These are phyloP conservation scores for Allantophomopsis lycopodina DNA, from an alignment of 2,329 filamentous ascomycete genomes.

Conservation along the genomic window DNA sequence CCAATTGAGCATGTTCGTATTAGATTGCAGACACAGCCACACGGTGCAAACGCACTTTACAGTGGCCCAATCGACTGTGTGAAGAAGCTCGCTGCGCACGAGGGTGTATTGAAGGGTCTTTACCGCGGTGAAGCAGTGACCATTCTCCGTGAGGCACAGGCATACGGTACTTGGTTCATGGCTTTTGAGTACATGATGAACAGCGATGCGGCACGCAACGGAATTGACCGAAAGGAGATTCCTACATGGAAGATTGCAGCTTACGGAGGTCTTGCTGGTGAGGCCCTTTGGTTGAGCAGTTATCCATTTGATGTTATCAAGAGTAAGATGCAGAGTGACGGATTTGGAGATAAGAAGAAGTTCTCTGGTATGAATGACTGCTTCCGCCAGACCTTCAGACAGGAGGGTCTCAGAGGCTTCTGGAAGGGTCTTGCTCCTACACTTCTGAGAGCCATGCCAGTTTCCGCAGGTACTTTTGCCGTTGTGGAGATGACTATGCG, in stretches of 20 bases:
- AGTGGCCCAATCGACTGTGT: slow-evolving; percentile 80
- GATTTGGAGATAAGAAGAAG: slow-evolving; percentile 57
- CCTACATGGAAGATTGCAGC: slow-evolving; percentile 75
- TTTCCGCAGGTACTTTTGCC: slow-evolving; percentile 94
- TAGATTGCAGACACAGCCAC: slow-evolving; percentile 88
- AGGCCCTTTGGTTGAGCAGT: slow-evolving; percentile 82
- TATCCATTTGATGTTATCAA: slow-evolving; percentile 97
- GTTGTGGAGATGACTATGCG: slow-evolving; percentile 59
- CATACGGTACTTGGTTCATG: slow-evolving; percentile 92
- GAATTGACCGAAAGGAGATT: slow-evolving; percentile 61
- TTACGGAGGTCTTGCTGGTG: slow-evolving; percentile 87
- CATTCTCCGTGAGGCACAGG: slow-evolving; percentile 76
- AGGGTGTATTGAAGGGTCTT: slow-evolving; percentile 57
- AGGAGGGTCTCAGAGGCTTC: slow-evolving; percentile 71
- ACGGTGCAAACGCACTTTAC: slow-evolving; percentile 70
- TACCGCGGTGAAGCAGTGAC: slow-evolving; percentile 87
- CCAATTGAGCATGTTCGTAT: slow-evolving; percentile 98
- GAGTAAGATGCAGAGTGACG: slow-evolving; percentile 99
- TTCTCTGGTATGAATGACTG: slow-evolving; percentile 81
- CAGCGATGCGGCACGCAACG: slow-evolving; percentile 66
- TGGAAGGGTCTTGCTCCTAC: slow-evolving; percentile 93
- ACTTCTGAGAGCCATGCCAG: slow-evolving; percentile 87
- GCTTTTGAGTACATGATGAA: slow-evolving; percentile 97
- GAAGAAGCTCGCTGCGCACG: slow-evolving; percentile 57
- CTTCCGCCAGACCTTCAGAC: slow-evolving; percentile 68